Evolutionary conservation across 73 alveolate genomes (phyloP).

Genomic region (Tetrahymena malaccensis): DNA sequence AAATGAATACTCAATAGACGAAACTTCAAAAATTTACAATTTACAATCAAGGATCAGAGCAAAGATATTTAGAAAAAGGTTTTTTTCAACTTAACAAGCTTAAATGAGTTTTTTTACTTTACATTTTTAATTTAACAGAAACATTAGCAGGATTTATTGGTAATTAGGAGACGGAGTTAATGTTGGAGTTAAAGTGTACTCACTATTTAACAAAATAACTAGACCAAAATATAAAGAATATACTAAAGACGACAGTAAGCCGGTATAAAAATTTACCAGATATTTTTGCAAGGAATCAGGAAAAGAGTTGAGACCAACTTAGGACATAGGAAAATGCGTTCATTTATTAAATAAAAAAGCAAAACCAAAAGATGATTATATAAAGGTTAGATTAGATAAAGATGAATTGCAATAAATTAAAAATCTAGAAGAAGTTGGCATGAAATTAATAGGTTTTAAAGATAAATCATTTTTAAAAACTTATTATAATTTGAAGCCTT

Average conservation of each 20-base stretch:
- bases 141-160: neutral
- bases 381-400: slow-evolving; percentile 66
- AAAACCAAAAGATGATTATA: slow-evolving; percentile 40
- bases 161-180: neutral
- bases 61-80: neutral
- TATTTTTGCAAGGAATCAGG: neutral
- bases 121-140: neutral
- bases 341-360: neutral
- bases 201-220: neutral
- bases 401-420: slow-evolving; percentile 71
- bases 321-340: neutral
- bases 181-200: neutral
- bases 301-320: neutral
- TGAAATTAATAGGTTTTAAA: slow-evolving; percentile 84
- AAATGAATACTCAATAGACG: neutral
- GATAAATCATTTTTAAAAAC: slow-evolving; percentile 61
- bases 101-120: neutral
- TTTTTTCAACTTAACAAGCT: neutral
- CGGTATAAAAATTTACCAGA: neutral
- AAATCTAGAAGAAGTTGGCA: slow-evolving; percentile 73
- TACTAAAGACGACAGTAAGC: neutral
- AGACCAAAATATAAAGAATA: neutral
- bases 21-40: neutral
- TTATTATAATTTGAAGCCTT: slow-evolving; percentile 70
- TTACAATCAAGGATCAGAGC: neutral